Conservation (phyloP, 495 filamentous ascomycete genomes). For the Hyaloscypha hepaticicola region DNA sequence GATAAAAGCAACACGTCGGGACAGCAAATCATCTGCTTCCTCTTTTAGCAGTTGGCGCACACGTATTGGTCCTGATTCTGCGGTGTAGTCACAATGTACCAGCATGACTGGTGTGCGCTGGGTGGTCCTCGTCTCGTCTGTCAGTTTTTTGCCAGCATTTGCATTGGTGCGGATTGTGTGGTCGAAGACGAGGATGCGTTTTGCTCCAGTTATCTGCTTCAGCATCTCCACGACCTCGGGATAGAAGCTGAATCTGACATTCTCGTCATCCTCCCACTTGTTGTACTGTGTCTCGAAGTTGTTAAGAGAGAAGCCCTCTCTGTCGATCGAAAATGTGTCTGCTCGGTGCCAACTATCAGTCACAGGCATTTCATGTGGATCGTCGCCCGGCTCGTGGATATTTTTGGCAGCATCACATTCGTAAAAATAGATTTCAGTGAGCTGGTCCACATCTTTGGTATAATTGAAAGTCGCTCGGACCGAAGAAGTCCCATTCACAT, state of each 20-base stretch:
- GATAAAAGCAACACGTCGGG: slow-evolving; percentile 35
- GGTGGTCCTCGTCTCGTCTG: slow-evolving; percentile 34
- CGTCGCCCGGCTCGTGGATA: slow-evolving; percentile 37
- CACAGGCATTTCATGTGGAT: slow-evolving; percentile 30
- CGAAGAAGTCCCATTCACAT: too few relatives aligned
- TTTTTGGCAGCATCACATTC: slow-evolving; percentile 30
- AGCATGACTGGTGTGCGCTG: slow-evolving; percentile 38
- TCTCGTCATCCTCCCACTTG: slow-evolving; percentile 34
- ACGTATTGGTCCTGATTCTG: slow-evolving; percentile 33
- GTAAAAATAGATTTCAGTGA: too few relatives aligned
- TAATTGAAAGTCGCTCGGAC: too few relatives aligned
- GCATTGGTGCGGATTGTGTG: slow-evolving; percentile 37
- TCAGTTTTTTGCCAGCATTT: slow-evolving; percentile 33
- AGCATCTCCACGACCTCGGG: slow-evolving; percentile 37
- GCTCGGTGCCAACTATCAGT: slow-evolving; percentile 33
- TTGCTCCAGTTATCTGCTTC: slow-evolving; percentile 33
- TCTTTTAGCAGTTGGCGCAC: slow-evolving; percentile 34
- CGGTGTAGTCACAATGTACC: slow-evolving; percentile 40
- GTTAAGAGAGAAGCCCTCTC: slow-evolving; percentile 35
- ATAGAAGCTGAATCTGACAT: slow-evolving; percentile 31
- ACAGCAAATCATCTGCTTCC: slow-evolving; percentile 33
- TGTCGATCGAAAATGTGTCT: slow-evolving; percentile 32
- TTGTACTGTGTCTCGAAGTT: slow-evolving; percentile 28
- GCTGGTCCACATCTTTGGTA: too few relatives aligned
- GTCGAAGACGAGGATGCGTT: slow-evolving; percentile 37